Evolutionary conservation across 257 asterid species (phyloP).

Genomic region (Solanum chaucha): DNA sequence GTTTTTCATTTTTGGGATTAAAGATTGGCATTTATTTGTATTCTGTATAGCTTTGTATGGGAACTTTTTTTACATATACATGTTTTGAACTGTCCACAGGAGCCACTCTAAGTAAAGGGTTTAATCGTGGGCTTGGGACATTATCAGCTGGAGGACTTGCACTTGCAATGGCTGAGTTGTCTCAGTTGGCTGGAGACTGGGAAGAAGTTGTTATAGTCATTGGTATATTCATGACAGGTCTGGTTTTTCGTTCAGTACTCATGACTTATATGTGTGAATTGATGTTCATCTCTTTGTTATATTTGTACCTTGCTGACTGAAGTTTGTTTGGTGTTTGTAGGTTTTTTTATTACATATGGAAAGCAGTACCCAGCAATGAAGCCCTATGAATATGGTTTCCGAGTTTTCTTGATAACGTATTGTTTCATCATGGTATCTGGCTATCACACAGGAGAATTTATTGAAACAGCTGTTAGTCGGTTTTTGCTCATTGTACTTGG

Average conservation of each 20-base stretch:
- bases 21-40: neutral
- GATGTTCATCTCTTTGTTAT: neutral
- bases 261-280: neutral
- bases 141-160: slow-evolving; percentile 82
- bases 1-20: neutral
- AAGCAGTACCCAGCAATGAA: slow-evolving; percentile 62
- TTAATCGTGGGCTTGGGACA: slow-evolving; percentile 89
- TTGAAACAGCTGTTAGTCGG: slow-evolving; percentile 44
- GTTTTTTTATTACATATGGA: slow-evolving; percentile 41
- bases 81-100: slow-evolving; percentile 27
- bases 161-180: slow-evolving; percentile 60
- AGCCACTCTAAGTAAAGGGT: slow-evolving; percentile 84
- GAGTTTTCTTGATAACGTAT: slow-evolving; percentile 65
- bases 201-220: slow-evolving; percentile 19
- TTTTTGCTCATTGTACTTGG: slow-evolving; percentile 66
- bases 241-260: slow-evolving; percentile 13
- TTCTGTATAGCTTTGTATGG: neutral
- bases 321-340: slow-evolving; percentile 17
- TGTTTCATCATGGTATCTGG: slow-evolving; percentile 76
- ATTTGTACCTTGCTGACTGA: neutral
- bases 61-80: neutral
- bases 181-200: slow-evolving; percentile 39
- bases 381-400: slow-evolving; percentile 71
- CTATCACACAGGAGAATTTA: slow-evolving; percentile 44
- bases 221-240: slow-evolving; percentile 34